phyloP scores from a whole-genome alignment of 495 filamentous ascomycete genomes.

The Xylaria acuta region DNA sequence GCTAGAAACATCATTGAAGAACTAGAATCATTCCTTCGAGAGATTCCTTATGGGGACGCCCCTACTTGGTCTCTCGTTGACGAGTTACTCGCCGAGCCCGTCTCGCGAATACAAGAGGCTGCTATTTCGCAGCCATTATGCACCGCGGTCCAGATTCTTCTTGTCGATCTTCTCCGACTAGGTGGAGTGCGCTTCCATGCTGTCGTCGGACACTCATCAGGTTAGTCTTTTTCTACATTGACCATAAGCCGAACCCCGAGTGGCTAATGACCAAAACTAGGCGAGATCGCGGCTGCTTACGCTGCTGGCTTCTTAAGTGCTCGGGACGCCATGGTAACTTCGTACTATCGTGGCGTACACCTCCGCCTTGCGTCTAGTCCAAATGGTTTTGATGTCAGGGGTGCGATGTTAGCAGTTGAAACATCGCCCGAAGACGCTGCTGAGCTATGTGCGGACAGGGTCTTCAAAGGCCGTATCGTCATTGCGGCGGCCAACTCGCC shows the following conservation, averaged over 20 bases:
- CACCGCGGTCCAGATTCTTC: constrained; percentile 52
- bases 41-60: constrained; percentile 19
- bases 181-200: constrained; percentile 50
- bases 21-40: neutral
- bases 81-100: constrained; percentile 10
- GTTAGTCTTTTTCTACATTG: constrained; percentile 19
- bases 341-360: constrained; percentile 56
- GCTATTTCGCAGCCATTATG: constrained; percentile 54
- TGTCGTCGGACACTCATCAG: constrained; percentile 63
- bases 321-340: constrained; percentile 51
- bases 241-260: no score
- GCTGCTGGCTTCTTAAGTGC: constrained; percentile 44
- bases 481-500: constrained; percentile 54
- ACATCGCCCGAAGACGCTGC: constrained; percentile 45
- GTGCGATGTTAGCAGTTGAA: constrained; percentile 60
- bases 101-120: constrained; percentile 42
- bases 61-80: constrained; percentile 34
- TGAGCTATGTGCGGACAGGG: constrained; percentile 39
- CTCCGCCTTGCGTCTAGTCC: constrained; percentile 23
- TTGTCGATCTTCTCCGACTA: constrained; percentile 53
- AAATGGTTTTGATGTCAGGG: constrained; percentile 32
- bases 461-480: constrained; percentile 39
- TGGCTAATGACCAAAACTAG: constrained; percentile 27
- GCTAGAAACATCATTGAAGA: constrained; percentile 12
- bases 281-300: constrained; percentile 61